Evolutionary conservation across 2,329 filamentous ascomycete genomes (phyloP).

Genomic region (Hypoxylon sp.): DNA sequence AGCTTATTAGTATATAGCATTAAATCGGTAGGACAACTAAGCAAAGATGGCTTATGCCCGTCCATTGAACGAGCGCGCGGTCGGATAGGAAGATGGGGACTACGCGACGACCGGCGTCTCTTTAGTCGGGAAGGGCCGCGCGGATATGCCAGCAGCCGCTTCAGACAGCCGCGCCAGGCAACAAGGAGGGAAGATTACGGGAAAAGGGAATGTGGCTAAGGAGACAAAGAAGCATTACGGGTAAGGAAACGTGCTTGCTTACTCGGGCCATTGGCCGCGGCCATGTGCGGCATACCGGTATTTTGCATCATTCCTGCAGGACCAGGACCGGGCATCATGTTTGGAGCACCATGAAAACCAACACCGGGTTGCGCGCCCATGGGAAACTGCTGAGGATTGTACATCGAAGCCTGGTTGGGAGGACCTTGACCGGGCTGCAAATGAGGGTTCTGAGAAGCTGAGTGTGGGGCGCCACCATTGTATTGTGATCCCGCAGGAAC

Average conservation of each 20-base stretch:
- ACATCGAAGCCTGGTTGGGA: slow-evolving; percentile 60
- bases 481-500: slow-evolving; percentile 56
- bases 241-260: slow-evolving; percentile 51
- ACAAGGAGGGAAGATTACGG: slow-evolving; percentile 26
- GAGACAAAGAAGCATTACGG: slow-evolving; percentile 35
- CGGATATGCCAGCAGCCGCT: slow-evolving; percentile 28
- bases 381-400: slow-evolving; percentile 65
- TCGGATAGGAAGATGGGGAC: no score
- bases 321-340: slow-evolving; percentile 63
- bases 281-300: slow-evolving; percentile 66
- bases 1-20: slow-evolving; percentile 44
- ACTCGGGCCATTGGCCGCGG: slow-evolving; percentile 66
- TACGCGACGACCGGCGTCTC: slow-evolving; percentile 22
- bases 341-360: slow-evolving; percentile 60
- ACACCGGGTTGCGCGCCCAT: slow-evolving; percentile 58
- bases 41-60: slow-evolving; percentile 25
- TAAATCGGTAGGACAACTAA: slow-evolving; percentile 25
- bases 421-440: slow-evolving; percentile 56
- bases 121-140: slow-evolving; percentile 15
- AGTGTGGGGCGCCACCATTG: slow-evolving; percentile 58
- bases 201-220: slow-evolving; percentile 26
- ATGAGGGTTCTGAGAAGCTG: slow-evolving; percentile 54
- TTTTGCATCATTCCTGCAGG: slow-evolving; percentile 71
- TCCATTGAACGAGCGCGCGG: slow-evolving; percentile 31
- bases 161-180: no score